A percentile compares a stretch with the other conserved stretches of the same genome.
Conservation (phyloP, 2,329 filamentous ascomycete genomes). For the Penicillium sp. region DNA sequence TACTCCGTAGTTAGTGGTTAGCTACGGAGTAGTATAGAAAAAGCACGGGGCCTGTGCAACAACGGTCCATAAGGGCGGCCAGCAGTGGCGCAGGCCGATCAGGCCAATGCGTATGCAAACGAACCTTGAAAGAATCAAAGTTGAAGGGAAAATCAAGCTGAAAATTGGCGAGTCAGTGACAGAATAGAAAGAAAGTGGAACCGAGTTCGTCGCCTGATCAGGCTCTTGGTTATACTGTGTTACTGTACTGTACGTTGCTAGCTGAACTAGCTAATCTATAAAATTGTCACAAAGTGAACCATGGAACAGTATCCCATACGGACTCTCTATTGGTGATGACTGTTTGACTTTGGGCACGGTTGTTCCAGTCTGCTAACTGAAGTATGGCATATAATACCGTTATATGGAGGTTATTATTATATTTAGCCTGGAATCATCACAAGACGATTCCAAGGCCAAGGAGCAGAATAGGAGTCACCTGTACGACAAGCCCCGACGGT, state of each 20-base stretch:
- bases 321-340: not conserved
- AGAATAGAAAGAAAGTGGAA: not conserved
- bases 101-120: too few species aligned
- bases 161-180: not conserved
- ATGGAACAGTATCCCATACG: not conserved
- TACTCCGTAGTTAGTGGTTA: not conserved
- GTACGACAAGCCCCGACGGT: not conserved
- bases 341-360: not conserved
- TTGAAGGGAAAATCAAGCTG: not conserved
- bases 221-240: not conserved
- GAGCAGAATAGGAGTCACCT: not conserved
- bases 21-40: too few species aligned
- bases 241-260: too few species aligned
- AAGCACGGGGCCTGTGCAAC: not conserved
- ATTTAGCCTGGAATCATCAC: not conserved
- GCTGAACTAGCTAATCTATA: too few species aligned
- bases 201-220: slow-evolving; percentile 5
- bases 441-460: not conserved
- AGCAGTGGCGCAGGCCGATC: not conserved
- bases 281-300: slow-evolving; percentile 2
- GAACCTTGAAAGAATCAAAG: not conserved
- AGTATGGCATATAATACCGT: not conserved
- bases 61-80: too few species aligned
- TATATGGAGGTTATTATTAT: not conserved
- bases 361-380: not conserved